Evolutionary conservation across 805 yeast genomes (phyloP), one percentile per base, ranked within the genome.

Genomic region (Trichomonascus vanleenenianus): DNA sequence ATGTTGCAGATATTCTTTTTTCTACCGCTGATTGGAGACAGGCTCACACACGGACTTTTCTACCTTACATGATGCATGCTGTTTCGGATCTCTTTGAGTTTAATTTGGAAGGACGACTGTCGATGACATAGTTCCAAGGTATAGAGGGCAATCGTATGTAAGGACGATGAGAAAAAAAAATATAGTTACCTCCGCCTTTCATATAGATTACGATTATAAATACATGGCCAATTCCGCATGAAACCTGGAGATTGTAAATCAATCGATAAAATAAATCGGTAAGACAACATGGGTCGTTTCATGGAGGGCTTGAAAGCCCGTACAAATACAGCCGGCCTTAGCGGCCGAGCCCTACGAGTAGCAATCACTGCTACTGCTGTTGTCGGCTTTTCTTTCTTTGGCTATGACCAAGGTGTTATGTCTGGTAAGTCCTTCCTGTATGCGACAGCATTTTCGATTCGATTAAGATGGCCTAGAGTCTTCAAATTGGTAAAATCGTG

Each of bases 381-480:
- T 43, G 62, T 73, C 32, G 87, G 84, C 1, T 81, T 82, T 61
- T 71, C 78, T 7, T 70, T 83, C 44, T 83, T 83, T 56, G 91
- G 91, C 47, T 83, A 81, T 56, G 87, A 83, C 58, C 91, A 83
- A 62, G 91, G 91, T 59, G 74, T 83, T 42, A 82, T 83, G 87
- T 49, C 54, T 20, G 57, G 27, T 22, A 22, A 22, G 27, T 22
- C 18, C 16, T 14, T n/a, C n/a, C 4, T 8, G 27, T 22, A 31
- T 12, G 34, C 15, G 34, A 31, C 12, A 31, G 15, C 12, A 11
- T 31, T 31, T 31, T 31, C n/a, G 27, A 22, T 22, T 22, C 27
- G 27, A 22, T 22, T 22, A 8, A 22, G 27, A 22, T 22, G 27
- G 15, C 12, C n/a, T 6, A 31, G 15, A 31, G 12, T 6, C 11